Conservation (phyloP, 2,329 filamentous ascomycete species). For the Clonostachys chloroleuca region DNA sequence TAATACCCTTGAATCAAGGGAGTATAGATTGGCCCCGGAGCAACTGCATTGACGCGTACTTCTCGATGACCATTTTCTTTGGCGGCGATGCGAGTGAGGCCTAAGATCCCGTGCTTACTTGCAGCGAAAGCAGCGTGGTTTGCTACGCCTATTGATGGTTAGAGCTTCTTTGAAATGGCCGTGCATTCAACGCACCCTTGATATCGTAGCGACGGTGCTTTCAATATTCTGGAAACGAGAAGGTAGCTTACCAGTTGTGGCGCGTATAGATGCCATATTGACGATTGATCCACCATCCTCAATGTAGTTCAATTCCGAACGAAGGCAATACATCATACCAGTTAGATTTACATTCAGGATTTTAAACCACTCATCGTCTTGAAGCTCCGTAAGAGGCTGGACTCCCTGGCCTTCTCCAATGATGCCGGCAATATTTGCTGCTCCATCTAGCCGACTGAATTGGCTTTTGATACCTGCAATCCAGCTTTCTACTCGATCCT, state of each 20-base stretch:
- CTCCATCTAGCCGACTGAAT: constrained; percentile 48
- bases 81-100: constrained; percentile 27
- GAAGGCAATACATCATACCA: constrained; percentile 46
- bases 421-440: constrained; percentile 51
- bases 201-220: not conserved
- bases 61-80: constrained; percentile 35
- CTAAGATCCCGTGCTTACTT: constrained; percentile 30
- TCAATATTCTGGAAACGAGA: not conserved
- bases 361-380: constrained; percentile 42
- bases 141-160: constrained; percentile 17
- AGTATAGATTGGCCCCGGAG: constrained; percentile 43
- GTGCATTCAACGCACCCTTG: not conserved
- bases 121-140: constrained; percentile 28
- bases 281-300: constrained; percentile 50
- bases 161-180: not conserved
- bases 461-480: constrained; percentile 34
- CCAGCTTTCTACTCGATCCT: constrained; percentile 45
- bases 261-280: constrained; percentile 44
- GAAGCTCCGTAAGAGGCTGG: constrained; percentile 32
- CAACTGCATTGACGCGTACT: constrained; percentile 39
- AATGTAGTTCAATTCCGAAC: constrained; percentile 35
- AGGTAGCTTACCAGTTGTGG: constrained; percentile 33
- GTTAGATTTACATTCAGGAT: constrained; percentile 44
- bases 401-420: constrained; percentile 37
- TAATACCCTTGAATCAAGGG: constrained; percentile 42